Conservation (phyloP, 2,329 filamentous ascomycete genomes). For the Venturia oleaginea region DNA sequence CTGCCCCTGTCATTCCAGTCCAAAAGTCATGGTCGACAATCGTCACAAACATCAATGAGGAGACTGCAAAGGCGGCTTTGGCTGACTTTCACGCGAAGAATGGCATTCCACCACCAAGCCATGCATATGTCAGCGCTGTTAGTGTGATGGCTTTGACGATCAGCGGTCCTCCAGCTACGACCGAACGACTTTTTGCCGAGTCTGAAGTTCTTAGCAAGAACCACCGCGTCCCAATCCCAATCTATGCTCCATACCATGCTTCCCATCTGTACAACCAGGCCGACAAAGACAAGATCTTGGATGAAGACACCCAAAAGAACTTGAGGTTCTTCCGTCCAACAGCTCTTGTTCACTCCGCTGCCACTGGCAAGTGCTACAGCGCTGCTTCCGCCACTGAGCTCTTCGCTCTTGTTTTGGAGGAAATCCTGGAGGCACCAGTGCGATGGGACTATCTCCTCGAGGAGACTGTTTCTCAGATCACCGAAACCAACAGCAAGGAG, state of each 20-base stretch:
- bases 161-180: constrained; percentile 47
- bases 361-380: constrained; percentile 36
- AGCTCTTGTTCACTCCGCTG: constrained; percentile 38
- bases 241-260: constrained; percentile 52
- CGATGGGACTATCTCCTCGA: constrained; percentile 41
- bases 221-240: constrained; percentile 44
- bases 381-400: constrained; percentile 39
- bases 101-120: constrained; percentile 41
- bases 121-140: constrained; percentile 50
- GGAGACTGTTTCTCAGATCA: constrained; percentile 39
- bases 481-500: constrained; percentile 29
- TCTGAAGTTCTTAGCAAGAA: constrained; percentile 39
- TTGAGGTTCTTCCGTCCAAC: constrained; percentile 34
- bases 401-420: constrained; percentile 32
- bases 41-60: constrained; percentile 47
- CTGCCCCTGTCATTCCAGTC: constrained; percentile 29
- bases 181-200: constrained; percentile 43
- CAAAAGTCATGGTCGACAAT: constrained; percentile 60
- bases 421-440: constrained; percentile 39
- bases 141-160: constrained; percentile 51
- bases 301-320: constrained; percentile 29
- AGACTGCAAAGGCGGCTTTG: constrained; percentile 42
- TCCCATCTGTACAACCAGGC: constrained; percentile 43
- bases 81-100: constrained; percentile 49
- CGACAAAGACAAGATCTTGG: constrained; percentile 44